Evolutionary conservation across 129 eudicot genomes (phyloP).

Genomic region (Flaveria robusta): DNA sequence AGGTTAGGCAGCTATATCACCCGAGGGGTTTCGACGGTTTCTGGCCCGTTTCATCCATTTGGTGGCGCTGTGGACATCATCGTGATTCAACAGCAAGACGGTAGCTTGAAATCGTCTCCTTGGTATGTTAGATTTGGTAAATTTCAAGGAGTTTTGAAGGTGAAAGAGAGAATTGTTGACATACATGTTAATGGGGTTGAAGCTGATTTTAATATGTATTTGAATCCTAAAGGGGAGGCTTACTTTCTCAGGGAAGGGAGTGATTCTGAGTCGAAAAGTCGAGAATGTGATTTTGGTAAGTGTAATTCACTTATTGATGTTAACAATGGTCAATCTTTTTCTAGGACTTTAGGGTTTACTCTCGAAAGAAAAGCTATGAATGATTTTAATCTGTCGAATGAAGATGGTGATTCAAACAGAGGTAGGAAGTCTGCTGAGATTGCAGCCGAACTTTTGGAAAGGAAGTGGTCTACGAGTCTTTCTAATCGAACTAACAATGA

Average conservation of each 20-base stretch:
- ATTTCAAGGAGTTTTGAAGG: constrained; percentile 91
- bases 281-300: constrained; percentile 41
- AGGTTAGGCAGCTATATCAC: constrained; percentile 79
- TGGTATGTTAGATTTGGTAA: constrained; percentile 98
- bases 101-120: constrained; percentile 83
- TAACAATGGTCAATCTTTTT: constrained; percentile 43
- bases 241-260: constrained; percentile 59
- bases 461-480: constrained; percentile 77
- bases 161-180: constrained; percentile 67
- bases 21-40: constrained; percentile 70
- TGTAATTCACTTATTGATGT: constrained; percentile 42
- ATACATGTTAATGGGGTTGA: constrained; percentile 80
- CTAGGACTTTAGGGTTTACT: constrained; percentile 64
- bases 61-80: constrained; percentile 93
- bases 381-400: constrained; percentile 26
- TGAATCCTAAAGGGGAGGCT: constrained; percentile 88
- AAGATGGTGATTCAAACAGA: constrained; percentile 29
- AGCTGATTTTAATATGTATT: constrained; percentile 78
- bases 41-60: constrained; percentile 89
- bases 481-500: constrained; percentile 29
- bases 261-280: constrained; percentile 54
- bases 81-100: constrained; percentile 87
- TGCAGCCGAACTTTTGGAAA: constrained; percentile 92
- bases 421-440: constrained; percentile 67
- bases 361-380: constrained; percentile 52